Percentiles rank a stretch among this genome's conserved stretches.
These are phyloP conservation scores for Mycena capillaripes DNA, from an alignment of 768 basidiomycete species.

Conservation along the genomic window DNA sequence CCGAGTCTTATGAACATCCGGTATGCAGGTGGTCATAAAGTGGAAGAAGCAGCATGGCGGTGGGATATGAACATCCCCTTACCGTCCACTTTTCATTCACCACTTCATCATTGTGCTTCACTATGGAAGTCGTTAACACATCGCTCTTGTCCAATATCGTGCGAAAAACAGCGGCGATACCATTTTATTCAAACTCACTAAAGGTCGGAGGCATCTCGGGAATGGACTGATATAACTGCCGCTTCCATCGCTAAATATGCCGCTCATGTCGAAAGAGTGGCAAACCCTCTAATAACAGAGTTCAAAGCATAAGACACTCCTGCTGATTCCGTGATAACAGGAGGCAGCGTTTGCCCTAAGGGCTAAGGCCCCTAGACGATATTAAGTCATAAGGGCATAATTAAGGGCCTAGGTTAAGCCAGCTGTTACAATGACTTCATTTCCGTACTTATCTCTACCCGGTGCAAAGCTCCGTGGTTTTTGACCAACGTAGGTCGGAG, in stretches of 20 bases:
- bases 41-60: slow-evolving; percentile 8
- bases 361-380: neutral
- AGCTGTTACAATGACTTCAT: no score
- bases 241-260: slow-evolving; percentile 15
- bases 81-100: slow-evolving; percentile 1
- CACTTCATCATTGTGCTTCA: slow-evolving; percentile 10
- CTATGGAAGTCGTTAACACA: slow-evolving; percentile 10
- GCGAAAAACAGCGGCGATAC: slow-evolving; percentile 13
- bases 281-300: slow-evolving; percentile 1
- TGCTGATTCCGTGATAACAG: no score
- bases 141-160: slow-evolving; percentile 18
- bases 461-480: no score
- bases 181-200: slow-evolving; percentile 12
- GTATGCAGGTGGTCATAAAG: neutral
- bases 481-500: no score
- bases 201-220: slow-evolving; percentile 3
- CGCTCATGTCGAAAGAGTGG: slow-evolving; percentile 16
- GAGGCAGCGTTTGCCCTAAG: neutral
- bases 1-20: no score
- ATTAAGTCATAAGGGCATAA: neutral
- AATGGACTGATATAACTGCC: slow-evolving; percentile 22
- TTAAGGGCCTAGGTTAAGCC: neutral
- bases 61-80: slow-evolving; percentile 4
- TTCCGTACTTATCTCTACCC: no score
- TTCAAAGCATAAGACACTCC: no score